Percentiles rank a stretch among this genome's conserved stretches.
These are phyloP conservation scores for Boletus vermiculosoides DNA, from an alignment of 768 basidiomycete species.

Conservation along the genomic window DNA sequence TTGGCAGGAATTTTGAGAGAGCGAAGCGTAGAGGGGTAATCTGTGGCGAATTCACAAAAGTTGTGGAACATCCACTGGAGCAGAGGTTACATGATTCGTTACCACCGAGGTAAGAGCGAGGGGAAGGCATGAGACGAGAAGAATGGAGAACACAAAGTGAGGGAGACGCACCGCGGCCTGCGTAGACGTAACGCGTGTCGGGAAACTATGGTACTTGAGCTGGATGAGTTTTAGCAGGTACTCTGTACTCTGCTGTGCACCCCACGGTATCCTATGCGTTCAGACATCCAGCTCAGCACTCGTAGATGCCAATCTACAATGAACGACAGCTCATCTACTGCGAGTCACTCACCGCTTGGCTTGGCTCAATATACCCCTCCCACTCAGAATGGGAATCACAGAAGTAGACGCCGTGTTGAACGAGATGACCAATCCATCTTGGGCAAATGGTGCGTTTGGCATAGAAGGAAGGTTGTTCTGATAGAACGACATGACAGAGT, in stretches of 20 bases:
- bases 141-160: not conserved
- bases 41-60: conserved; percentile 77
- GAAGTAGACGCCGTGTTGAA: conserved; percentile 92
- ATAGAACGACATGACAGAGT: conserved; percentile 91
- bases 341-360: conserved; percentile 70
- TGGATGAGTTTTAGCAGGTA: conserved; percentile 92
- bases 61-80: conserved; percentile 87
- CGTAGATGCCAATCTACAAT: not conserved
- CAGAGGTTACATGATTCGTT: not conserved
- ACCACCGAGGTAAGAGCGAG: not conserved
- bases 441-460: conserved; percentile 37
- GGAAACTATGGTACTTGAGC: conserved; percentile 93
- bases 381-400: conserved; percentile 81
- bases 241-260: conserved; percentile 85
- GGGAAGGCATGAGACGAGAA: not conserved
- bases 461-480: conserved; percentile 57
- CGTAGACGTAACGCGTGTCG: conserved; percentile 70
- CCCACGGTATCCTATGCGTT: conserved; percentile 90
- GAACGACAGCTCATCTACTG: not conserved
- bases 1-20: conserved; percentile 63
- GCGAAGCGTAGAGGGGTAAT: conserved; percentile 71
- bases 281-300: not conserved
- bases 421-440: conserved; percentile 84
- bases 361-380: conserved; percentile 79
- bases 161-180: conserved; percentile 68